phyloP scores from a whole-genome alignment of 176 grass and related monocot species.

The Puya raimondii region DNA sequence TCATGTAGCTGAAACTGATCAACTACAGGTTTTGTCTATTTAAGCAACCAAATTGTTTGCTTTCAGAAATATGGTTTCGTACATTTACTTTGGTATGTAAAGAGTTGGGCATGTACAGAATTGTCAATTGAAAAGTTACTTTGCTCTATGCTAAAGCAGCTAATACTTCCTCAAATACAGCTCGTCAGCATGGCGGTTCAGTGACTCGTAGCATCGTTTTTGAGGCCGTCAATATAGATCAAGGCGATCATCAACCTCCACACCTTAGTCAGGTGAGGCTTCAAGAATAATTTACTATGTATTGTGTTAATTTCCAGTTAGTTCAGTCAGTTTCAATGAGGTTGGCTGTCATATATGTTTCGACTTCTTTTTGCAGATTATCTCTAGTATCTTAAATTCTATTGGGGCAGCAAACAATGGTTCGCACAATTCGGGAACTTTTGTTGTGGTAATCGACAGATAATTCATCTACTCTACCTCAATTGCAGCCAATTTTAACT shows the following conservation, averaged over 20 bases:
- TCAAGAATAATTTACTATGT: slow-evolving; percentile 9
- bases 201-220: slow-evolving; percentile 67
- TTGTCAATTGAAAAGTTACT: neutral
- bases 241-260: slow-evolving; percentile 44
- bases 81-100: slow-evolving; percentile 13
- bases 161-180: slow-evolving; percentile 38
- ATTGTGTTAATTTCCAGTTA: slow-evolving; percentile 3
- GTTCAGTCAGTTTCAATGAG: slow-evolving; percentile 14
- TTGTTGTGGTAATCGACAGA: slow-evolving; percentile 37
- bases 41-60: no score
- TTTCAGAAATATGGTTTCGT: slow-evolving; percentile 1
- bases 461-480: slow-evolving; percentile 22
- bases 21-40: neutral
- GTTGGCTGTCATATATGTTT: slow-evolving; percentile 17
- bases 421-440: slow-evolving; percentile 15
- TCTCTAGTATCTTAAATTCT: slow-evolving; percentile 52
- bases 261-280: slow-evolving; percentile 56
- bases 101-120: no score
- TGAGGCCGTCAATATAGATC: slow-evolving; percentile 88
- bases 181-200: slow-evolving; percentile 34
- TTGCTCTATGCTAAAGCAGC: slow-evolving; percentile 24
- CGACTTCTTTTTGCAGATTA: slow-evolving; percentile 49
- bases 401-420: slow-evolving; percentile 27
- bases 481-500: neutral
- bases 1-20: neutral